Evolutionary conservation across 345 rosid species (phyloP).

Genomic region (Punica granatum): DNA sequence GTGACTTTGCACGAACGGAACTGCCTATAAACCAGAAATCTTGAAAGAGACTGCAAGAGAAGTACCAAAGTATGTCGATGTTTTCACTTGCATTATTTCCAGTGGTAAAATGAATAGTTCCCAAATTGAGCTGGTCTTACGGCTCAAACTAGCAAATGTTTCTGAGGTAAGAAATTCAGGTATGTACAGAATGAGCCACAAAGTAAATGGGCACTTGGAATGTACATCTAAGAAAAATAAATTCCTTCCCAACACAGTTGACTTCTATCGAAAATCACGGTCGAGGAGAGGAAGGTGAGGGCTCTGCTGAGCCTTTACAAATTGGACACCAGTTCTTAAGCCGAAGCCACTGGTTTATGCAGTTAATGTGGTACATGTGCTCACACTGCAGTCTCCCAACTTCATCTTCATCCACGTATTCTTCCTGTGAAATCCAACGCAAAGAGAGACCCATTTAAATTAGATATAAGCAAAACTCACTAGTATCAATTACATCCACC

Average conservation of each 20-base stretch:
- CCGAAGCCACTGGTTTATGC: conserved; percentile 79
- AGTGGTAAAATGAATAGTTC: not conserved
- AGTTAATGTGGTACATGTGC: conserved; percentile 59
- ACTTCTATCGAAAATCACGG: not conserved
- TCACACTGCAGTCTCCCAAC: conserved; percentile 70
- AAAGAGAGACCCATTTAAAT: not conserved
- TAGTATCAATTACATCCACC: not conserved
- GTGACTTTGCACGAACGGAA: not conserved
- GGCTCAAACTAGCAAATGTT: conserved; percentile 1
- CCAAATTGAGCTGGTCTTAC: not conserved
- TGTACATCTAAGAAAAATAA: not conserved
- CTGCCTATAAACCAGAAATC: not conserved
- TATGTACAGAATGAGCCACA: not conserved
- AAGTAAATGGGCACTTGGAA: not conserved
- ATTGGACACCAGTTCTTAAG: conserved; percentile 95
- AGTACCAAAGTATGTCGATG: not conserved
- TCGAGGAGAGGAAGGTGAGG: conserved; percentile 18
- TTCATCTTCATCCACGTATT: conserved; percentile 65
- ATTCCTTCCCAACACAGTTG: not conserved
- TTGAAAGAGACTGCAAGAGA: not conserved
- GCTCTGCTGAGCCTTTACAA: conserved; percentile 65
- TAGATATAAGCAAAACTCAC: not conserved
- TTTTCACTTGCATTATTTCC: not conserved
- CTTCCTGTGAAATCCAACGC: conserved; percentile 51
- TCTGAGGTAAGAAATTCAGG: not conserved